These are phyloP conservation scores for Blakeslea trispora DNA, from an alignment of 371 early-diverging fungal species.

Conservation along the genomic window DNA sequence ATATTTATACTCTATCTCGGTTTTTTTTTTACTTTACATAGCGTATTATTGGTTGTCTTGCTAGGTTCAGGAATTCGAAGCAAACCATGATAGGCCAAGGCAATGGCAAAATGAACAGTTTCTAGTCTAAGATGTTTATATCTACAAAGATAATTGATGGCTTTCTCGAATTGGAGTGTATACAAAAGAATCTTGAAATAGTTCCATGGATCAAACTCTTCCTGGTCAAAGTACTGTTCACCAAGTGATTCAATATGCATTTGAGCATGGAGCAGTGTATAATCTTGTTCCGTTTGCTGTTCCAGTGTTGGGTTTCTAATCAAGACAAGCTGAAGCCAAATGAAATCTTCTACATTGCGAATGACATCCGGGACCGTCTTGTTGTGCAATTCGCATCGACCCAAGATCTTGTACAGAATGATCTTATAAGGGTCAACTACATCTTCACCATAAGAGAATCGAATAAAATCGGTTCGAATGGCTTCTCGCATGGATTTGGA, in stretches of 20 bases:
- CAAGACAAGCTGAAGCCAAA: slow-evolving; percentile 61
- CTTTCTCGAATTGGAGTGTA: slow-evolving; percentile 83
- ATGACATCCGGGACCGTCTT: slow-evolving; percentile 65
- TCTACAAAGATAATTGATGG: slow-evolving; percentile 66
- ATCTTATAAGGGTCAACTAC: slow-evolving; percentile 80
- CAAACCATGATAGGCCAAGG: slow-evolving; percentile 76
- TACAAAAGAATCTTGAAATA: slow-evolving; percentile 80
- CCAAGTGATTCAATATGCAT: slow-evolving; percentile 60
- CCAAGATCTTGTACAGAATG: slow-evolving; percentile 82
- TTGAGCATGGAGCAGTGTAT: slow-evolving; percentile 72
- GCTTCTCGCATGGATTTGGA: slow-evolving; percentile 17
- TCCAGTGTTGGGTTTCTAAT: slow-evolving; percentile 8
- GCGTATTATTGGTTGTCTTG: slow-evolving; percentile 11
- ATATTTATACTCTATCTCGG: neutral
- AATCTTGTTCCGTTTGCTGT: slow-evolving; percentile 37
- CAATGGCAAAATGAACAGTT: slow-evolving; percentile 88
- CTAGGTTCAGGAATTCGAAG: slow-evolving; percentile 41
- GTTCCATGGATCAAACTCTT: slow-evolving; percentile 66
- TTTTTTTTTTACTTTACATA: slow-evolving; percentile 29
- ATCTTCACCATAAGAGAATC: slow-evolving; percentile 42
- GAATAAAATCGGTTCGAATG: slow-evolving; percentile 26
- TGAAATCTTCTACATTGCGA: slow-evolving; percentile 75
- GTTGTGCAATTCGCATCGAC: slow-evolving; percentile 76
- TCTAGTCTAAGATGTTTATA: slow-evolving; percentile 64
- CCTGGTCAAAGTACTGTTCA: slow-evolving; percentile 65